Conservation (phyloP, 73 alveolate species). For the Tetrahymena malaccensis region DNA sequence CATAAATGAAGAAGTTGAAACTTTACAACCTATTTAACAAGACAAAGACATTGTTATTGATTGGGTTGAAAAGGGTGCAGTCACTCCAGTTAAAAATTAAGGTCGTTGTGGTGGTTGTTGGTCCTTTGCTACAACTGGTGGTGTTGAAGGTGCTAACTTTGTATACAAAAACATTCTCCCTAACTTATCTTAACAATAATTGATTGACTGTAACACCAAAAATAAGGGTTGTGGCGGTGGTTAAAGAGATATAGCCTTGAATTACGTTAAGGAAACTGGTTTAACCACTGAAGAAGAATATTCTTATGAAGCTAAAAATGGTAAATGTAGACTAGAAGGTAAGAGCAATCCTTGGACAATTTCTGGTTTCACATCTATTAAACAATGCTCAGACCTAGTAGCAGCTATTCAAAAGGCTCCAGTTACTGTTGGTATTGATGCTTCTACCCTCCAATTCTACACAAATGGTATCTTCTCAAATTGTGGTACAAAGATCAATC, state of each 20-base stretch:
- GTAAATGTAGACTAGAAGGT: background rate
- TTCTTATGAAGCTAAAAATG: conserved; percentile 32
- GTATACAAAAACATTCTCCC: background rate
- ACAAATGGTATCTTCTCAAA: conserved; percentile 39
- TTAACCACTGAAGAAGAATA: conserved; percentile 17
- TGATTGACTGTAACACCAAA: conserved; percentile 42
- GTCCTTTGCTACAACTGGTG: conserved; percentile 62
- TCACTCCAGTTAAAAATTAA: conserved; percentile 23
- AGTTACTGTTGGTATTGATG: conserved; percentile 59
- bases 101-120: conserved; percentile 49
- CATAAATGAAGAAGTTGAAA: background rate
- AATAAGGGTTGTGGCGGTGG: conserved; percentile 58
- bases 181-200: conserved; percentile 45
- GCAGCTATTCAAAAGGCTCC: conserved; percentile 26
- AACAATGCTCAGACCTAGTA: background rate
- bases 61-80: background rate
- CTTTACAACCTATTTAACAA: background rate
- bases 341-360: background rate
- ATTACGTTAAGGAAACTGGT: conserved; percentile 17
- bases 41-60: background rate
- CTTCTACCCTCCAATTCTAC: conserved; percentile 52
- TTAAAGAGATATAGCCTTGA: conserved; percentile 8
- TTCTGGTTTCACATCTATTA: background rate
- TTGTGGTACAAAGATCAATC: conserved; percentile 34
- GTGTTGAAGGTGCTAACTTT: conserved; percentile 37